Evolutionary conservation across 2,329 filamentous ascomycete species (phyloP).

Genomic region (Botrytis squamosa): DNA sequence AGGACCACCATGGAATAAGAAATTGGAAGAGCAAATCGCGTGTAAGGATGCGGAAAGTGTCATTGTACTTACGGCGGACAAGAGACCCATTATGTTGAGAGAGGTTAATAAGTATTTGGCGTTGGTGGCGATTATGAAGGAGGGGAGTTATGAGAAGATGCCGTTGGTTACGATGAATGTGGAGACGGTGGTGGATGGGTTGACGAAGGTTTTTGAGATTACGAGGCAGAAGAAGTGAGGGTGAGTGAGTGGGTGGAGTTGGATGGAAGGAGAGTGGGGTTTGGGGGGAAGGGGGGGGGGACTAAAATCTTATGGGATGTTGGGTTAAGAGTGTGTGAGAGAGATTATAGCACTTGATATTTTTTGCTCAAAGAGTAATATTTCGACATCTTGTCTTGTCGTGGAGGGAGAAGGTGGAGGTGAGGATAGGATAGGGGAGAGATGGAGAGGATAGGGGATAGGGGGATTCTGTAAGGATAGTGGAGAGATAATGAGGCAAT

Average conservation of each 20-base stretch:
- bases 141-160: slow-evolving; percentile 80
- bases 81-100: slow-evolving; percentile 62
- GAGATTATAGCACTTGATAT: not conserved
- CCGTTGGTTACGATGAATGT: slow-evolving; percentile 85
- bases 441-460: no score
- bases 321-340: not conserved
- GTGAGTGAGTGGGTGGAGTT: no score
- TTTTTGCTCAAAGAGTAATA: not conserved
- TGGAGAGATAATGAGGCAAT: no score
- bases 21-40: slow-evolving; percentile 63
- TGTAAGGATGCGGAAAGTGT: slow-evolving; percentile 66
- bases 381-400: not conserved
- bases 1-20: slow-evolving; percentile 59
- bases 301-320: not conserved
- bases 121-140: slow-evolving; percentile 82
- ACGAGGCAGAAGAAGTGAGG: slow-evolving; percentile 53
- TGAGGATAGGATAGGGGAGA: not conserved
- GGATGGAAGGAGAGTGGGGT: not conserved
- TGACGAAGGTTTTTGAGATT: slow-evolving; percentile 76
- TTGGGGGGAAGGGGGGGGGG: not conserved
- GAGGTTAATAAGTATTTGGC: slow-evolving; percentile 75
- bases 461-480: no score
- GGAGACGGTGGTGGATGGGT: slow-evolving; percentile 73
- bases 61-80: slow-evolving; percentile 62
- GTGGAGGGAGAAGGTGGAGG: not conserved